phyloP scores from a whole-genome alignment of 1,284 basidiomycete genomes.

The Papiliotrema flavescens region DNA sequence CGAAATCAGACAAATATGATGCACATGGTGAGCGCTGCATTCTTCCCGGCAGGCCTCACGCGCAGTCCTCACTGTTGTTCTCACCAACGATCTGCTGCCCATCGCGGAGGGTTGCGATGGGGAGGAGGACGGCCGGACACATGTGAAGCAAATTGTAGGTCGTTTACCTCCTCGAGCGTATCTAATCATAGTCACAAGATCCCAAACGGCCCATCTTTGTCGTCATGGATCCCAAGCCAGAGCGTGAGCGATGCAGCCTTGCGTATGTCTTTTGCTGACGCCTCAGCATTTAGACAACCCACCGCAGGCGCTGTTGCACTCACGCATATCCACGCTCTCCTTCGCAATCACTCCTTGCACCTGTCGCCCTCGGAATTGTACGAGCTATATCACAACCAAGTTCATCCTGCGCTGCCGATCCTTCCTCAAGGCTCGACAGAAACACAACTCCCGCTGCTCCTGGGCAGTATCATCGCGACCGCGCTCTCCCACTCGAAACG shows the following conservation, averaged over 20 bases:
- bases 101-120: constrained; percentile 8
- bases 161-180: not conserved
- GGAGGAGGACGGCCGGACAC: constrained; percentile 6
- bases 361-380: constrained; percentile 9
- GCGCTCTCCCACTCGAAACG: constrained; percentile 13
- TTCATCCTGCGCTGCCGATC: constrained; percentile 21
- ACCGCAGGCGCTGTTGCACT: constrained; percentile 7
- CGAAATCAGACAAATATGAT: constrained; percentile 15
- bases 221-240: constrained; percentile 16
- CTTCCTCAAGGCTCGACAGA: constrained; percentile 11
- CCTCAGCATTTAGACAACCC: constrained; percentile 4
- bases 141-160: constrained; percentile 23
- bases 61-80: constrained; percentile 20
- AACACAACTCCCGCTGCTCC: constrained; percentile 13
- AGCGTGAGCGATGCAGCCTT: constrained; percentile 9
- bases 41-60: not conserved
- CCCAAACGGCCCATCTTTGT: constrained; percentile 23
- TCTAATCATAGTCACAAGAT: constrained; percentile 14
- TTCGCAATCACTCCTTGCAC: constrained; percentile 9
- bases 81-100: constrained; percentile 33
- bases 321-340: constrained; percentile 8
- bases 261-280: not conserved
- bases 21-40: constrained; percentile 17
- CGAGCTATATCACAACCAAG: constrained; percentile 9
- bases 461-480: constrained; percentile 16